Base-by-base conservation (phyloP, 1,284 basidiomycete genomes). In the Cryptococcus sp. region DNA sequence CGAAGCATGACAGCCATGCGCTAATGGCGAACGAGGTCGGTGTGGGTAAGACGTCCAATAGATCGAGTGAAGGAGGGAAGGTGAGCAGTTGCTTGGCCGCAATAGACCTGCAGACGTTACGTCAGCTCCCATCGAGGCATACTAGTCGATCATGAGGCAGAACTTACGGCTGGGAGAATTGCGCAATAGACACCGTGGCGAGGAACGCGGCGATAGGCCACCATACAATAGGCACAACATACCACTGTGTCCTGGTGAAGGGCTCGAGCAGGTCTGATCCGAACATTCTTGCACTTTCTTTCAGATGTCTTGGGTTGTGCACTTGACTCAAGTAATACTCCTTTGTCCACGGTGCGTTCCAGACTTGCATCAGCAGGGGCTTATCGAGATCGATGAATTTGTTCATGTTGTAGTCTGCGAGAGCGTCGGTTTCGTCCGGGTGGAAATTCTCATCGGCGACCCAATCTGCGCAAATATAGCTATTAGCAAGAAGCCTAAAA, bases 241-340 rank as follows among this genome's bases (percentile, higher is more conserved):
- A 99, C 96, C 96, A 99, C 57, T 87, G 81, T 29, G 95, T 97
- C 44, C 89, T 83, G 0, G 93, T 96, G 72, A 89, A 87, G 57
- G 91, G 54, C 41, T 99, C 95, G 39, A 98, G 86, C 62, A 87
- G 84, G 58, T 83, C 81, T 6, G 87, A 87, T 17, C 89, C 88
- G 75, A 99, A 98, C 63, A 99, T 81, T 61, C 90, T 86, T 0
- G 93, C 93, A 13, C 92, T 88, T 48, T 93, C 84, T 29, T 87
- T 83, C 52, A 96, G 77, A 78, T 99, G 96, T 49, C 95, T 87
- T 7, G 95, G 91, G 78, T 95, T 92, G 78, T 99, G 95, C 0
- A 99, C 93, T 78, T 99, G 95, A 72, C 91, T 85, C 52, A 99
- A 82, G 77, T 99, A 99, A 76, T 96, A 99, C 22, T 89, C 86